Evolutionary conservation across 371 early-diverging fungal species (phyloP).

Genomic region (Zopfochytrium polystomum): DNA sequence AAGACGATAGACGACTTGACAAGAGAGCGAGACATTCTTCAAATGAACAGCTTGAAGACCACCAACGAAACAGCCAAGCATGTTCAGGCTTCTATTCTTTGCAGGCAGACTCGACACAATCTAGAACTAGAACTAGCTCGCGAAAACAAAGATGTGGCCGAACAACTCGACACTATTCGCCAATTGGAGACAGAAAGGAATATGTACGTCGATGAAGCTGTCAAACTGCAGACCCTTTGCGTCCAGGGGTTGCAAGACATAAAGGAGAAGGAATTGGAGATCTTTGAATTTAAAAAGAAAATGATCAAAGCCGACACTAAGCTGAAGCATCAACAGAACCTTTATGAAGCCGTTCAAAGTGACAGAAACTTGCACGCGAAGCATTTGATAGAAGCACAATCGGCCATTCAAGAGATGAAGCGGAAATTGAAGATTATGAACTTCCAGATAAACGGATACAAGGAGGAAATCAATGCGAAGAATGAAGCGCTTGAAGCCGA

Average conservation of each 20-base stretch:
- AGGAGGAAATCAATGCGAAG: conserved; percentile 52
- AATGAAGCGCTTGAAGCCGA: conserved; percentile 46
- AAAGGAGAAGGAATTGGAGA: conserved; percentile 49
- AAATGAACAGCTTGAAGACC: conserved; percentile 37
- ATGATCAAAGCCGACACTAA: conserved; percentile 52
- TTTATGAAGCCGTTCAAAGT: conserved; percentile 56
- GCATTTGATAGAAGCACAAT: conserved; percentile 51
- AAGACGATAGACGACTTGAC: conserved; percentile 48
- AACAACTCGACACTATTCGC: conserved; percentile 27
- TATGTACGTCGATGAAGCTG: conserved; percentile 37
- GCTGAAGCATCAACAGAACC: conserved; percentile 55
- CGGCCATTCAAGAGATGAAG: conserved; percentile 55
- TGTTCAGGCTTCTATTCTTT: conserved; percentile 32
- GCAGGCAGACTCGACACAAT: conserved; percentile 45
- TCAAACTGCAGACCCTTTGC: conserved; percentile 37
- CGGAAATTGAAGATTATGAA: conserved; percentile 56
- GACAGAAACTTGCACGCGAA: conserved; percentile 56
- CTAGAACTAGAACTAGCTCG: conserved; percentile 48
- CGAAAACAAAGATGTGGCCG: conserved; percentile 32
- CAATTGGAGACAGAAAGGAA: conserved; percentile 39
- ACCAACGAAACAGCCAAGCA: conserved; percentile 34
- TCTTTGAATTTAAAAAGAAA: conserved; percentile 50
- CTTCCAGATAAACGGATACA: conserved; percentile 55
- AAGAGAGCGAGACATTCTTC: conserved; percentile 48
- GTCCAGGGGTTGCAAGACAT: conserved; percentile 40